Percentiles rank a stretch among this genome's conserved stretches.
Evolutionary conservation across 306 rosid genomes (phyloP).

Genomic region (Cicer chorassanicum): DNA sequence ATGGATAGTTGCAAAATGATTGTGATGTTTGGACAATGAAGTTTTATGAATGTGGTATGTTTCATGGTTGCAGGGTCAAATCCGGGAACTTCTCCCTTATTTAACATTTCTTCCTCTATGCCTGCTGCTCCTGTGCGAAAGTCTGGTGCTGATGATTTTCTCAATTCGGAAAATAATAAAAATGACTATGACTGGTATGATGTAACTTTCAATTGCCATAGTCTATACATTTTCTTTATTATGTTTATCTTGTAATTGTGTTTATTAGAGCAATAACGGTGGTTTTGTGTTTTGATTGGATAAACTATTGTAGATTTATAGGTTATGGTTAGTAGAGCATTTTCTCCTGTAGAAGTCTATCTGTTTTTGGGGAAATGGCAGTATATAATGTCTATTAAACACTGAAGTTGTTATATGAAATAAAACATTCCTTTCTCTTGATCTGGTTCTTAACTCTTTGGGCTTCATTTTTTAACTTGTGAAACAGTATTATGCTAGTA

Average conservation of each 20-base stretch:
- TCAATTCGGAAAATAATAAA: slow-evolving; percentile 78
- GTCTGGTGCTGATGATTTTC: slow-evolving; percentile 76
- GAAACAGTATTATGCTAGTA: background rate
- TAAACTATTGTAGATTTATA: background rate
- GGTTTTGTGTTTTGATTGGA: slow-evolving; percentile 13
- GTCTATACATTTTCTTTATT: background rate
- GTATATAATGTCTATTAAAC: slow-evolving; percentile 12
- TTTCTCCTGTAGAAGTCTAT: background rate
- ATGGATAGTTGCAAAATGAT: slow-evolving; percentile 13
- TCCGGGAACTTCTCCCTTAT: slow-evolving; percentile 65
- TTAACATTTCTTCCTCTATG: slow-evolving; percentile 61
- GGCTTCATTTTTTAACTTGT: slow-evolving; percentile 7
- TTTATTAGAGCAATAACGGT: slow-evolving; percentile 29
- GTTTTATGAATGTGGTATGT: slow-evolving; percentile 23
- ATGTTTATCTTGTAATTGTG: slow-evolving; percentile 22
- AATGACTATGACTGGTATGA: slow-evolving; percentile 91
- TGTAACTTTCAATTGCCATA: slow-evolving; percentile 12
- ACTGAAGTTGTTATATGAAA: background rate
- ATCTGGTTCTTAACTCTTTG: slow-evolving; percentile 10
- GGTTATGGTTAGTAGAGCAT: slow-evolving; percentile 18
- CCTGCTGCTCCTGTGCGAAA: slow-evolving; percentile 62
- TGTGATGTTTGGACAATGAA: slow-evolving; percentile 25
- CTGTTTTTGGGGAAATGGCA: background rate
- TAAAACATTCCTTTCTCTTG: slow-evolving; percentile 4
- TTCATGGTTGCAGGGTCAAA: slow-evolving; percentile 61